These are phyloP conservation scores for Mayamaea pseudoterrestris DNA, from an alignment of 108 stramenopile genomes.

Conservation along the genomic window DNA sequence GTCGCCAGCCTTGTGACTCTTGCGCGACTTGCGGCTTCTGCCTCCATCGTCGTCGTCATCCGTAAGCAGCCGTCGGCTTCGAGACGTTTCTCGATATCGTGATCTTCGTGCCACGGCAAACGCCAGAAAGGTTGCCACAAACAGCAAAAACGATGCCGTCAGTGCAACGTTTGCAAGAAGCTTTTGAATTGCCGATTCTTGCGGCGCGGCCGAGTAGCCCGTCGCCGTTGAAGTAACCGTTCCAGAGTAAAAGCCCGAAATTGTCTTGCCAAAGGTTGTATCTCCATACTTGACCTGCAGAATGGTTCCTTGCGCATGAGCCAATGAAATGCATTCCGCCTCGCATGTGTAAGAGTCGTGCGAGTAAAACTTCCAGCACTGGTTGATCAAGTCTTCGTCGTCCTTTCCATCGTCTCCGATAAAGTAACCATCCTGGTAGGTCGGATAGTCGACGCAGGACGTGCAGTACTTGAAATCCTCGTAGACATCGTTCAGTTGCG, in stretches of 20 bases:
- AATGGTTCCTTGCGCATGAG: conserved; percentile 61
- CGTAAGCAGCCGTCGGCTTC: conserved; percentile 47
- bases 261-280: conserved; percentile 35
- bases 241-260: conserved; percentile 21
- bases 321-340: conserved; percentile 57
- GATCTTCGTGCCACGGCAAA: conserved; percentile 78
- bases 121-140: conserved; percentile 75
- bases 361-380: conserved; percentile 85
- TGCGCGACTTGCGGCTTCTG: conserved; percentile 8
- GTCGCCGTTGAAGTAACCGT: background rate
- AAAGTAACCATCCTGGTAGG: conserved; percentile 82
- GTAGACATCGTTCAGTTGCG: conserved; percentile 67
- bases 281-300: conserved; percentile 37
- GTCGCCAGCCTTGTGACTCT: conserved; percentile 18
- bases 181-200: conserved; percentile 35
- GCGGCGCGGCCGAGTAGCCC: conserved; percentile 1
- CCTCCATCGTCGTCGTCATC: conserved; percentile 19
- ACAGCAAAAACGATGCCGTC: conserved; percentile 54
- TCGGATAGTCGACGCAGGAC: conserved; percentile 79
- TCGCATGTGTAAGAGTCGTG: conserved; percentile 69
- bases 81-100: conserved; percentile 41
- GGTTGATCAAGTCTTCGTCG: conserved; percentile 84
- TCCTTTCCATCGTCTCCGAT: conserved; percentile 74
- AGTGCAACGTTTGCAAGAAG: conserved; percentile 66
- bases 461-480: conserved; percentile 62